A percentile compares a stretch with the other conserved stretches of the same genome.
These are phyloP conservation scores for Aethionema arabicum DNA, from an alignment of 345 rosid species.

Conservation along the genomic window DNA sequence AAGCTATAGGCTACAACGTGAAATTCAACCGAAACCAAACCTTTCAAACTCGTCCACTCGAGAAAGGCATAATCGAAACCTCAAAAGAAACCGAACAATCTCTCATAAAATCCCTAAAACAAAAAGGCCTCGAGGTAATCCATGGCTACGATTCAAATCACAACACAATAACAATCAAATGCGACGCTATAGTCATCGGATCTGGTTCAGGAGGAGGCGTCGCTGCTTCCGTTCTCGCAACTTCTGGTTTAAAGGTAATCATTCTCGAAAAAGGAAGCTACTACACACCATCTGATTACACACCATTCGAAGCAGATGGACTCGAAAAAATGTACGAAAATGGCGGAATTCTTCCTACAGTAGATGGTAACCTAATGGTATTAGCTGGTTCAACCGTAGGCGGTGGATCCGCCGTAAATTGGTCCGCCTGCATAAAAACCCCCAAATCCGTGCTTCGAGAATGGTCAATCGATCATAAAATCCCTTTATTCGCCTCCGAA, in stretches of 20 bases:
- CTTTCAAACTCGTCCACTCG: slow-evolving; percentile 48
- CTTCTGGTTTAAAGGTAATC: slow-evolving; percentile 65
- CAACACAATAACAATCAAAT: slow-evolving; percentile 49
- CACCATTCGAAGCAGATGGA: slow-evolving; percentile 68
- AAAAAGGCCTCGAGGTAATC: slow-evolving; percentile 55
- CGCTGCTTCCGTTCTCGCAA: slow-evolving; percentile 78
- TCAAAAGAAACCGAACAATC: slow-evolving; percentile 44
- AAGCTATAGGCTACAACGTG: slow-evolving; percentile 59
- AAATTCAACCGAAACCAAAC: slow-evolving; percentile 28
- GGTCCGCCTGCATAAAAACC: slow-evolving; percentile 85
- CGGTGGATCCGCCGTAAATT: slow-evolving; percentile 86
- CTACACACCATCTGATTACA: slow-evolving; percentile 50
- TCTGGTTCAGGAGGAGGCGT: slow-evolving; percentile 98
- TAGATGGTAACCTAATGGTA: slow-evolving; percentile 41
- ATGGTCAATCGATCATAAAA: slow-evolving; percentile 57
- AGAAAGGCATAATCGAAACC: slow-evolving; percentile 69
- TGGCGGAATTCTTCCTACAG: slow-evolving; percentile 57
- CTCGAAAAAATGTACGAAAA: slow-evolving; percentile 53
- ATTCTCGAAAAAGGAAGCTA: slow-evolving; percentile 86
- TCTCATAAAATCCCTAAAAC: slow-evolving; percentile 46
- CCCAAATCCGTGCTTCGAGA: slow-evolving; percentile 64
- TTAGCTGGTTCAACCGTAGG: slow-evolving; percentile 84
- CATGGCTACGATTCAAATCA: slow-evolving; percentile 26
- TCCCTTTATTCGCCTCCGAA: slow-evolving; percentile 45
- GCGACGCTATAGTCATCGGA: slow-evolving; percentile 76